Evolutionary conservation across 75 land plant species (phyloP).

Genomic region (Adiantum capillusveneris): DNA sequence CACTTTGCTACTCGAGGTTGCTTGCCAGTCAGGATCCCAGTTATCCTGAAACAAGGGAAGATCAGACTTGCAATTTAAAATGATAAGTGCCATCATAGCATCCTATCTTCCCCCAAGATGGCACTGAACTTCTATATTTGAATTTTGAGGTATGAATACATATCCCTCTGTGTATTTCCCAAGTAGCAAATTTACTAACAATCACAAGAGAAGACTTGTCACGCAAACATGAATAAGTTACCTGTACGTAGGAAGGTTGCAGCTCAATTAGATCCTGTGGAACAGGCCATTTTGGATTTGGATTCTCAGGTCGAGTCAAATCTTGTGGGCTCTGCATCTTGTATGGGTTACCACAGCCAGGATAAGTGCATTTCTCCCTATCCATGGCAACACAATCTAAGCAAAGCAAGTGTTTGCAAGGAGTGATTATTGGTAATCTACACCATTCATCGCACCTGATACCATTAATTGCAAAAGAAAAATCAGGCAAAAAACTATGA

Average conservation of each 20-base stretch:
- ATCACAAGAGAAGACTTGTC: neutral
- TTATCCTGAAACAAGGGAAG: constrained; percentile 45
- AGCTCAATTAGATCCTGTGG: constrained; percentile 96
- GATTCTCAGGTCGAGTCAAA: constrained; percentile 88
- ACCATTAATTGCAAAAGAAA: neutral
- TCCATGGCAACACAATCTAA: constrained; percentile 90
- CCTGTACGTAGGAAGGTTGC: constrained; percentile 95
- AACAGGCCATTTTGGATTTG: constrained; percentile 96
- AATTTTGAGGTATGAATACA: too few relatives aligned
- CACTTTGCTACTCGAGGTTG: constrained; percentile 96
- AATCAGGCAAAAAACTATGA: too few relatives aligned
- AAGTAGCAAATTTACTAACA: too few relatives aligned
- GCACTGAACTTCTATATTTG: too few relatives aligned
- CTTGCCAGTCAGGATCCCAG: constrained; percentile 99
- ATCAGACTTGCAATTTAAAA: neutral
- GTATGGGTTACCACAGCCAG: constrained; percentile 72
- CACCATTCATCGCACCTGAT: constrained; percentile 88
- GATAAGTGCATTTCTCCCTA: constrained; percentile 66
- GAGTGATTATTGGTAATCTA: constrained; percentile 86
- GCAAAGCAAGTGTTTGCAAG: constrained; percentile 90
- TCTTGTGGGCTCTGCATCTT: constrained; percentile 92
- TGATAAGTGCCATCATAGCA: too few relatives aligned
- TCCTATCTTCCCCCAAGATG: too few relatives aligned
- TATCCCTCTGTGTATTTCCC: too few relatives aligned
- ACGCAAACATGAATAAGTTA: constrained; percentile 2